Evolutionary conservation across 106 monocot species (phyloP), one percentile per base, ranked within the genome.

Genomic region (Iris macrosiphon): DNA sequence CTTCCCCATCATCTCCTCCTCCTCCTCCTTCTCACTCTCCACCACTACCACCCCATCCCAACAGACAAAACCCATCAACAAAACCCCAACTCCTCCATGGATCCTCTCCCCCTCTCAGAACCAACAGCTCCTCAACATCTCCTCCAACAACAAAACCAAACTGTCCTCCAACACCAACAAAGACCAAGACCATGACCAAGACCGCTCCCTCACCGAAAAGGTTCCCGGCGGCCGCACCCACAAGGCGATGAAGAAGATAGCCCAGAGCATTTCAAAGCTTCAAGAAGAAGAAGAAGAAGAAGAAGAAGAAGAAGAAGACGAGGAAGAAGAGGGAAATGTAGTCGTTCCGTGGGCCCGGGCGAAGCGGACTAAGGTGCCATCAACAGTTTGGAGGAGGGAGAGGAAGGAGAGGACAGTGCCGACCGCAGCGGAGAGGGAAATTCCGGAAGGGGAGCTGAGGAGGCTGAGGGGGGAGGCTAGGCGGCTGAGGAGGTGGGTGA

Each of bases 11-110:
- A 25, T 28, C 22, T 18, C 39, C 14, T 40, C 7, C 17, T 16
- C 35, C 10, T 14, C 39, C 16, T 17, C 27, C 31, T 37, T 11
- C 15, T 1, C 19, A 11, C 8, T 34, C 34, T 7, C 18, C 61
- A 11, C 27, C 40, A 31, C 1, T 28, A 1, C 33, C 16, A 6
- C 45, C 10, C 10, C 34, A 35, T 35, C 56, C 37, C n/a, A n/a
- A n/a, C 6, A 29, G 1, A 24, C 34, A 5, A 22, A 22, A 19
- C 53, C 56, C n/a, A 31, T 11, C 13, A 56, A 5, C 56, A 51
- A 51, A 30, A 1, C 6, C 50, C 87, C 93, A 42, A 72, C 80
- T 0, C 74, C 93, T n/a, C 93, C 93, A 11, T 93, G 93, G 93
- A 75, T 77, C 85, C 85, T 12, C 57, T 80, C 49, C 46, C 62